Evolutionary conservation across 2,329 filamentous ascomycete genomes (phyloP), one percentile per base, ranked within the genome.

Genomic region (Talaromyces marneffei): DNA sequence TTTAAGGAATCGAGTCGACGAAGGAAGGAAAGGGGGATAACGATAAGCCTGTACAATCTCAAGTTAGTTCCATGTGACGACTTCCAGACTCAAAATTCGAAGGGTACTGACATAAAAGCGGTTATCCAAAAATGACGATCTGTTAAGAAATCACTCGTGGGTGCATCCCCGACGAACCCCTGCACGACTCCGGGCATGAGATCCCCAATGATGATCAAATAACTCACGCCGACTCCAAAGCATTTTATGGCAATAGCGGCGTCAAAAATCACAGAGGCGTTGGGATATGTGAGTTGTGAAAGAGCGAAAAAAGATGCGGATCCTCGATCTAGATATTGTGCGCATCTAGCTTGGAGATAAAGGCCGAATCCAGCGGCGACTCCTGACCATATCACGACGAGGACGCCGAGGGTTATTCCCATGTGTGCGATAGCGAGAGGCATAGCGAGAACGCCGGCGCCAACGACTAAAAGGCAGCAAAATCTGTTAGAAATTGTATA

Each of bases 41-140:
- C 90, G 64, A 96, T 84, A 65, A 97, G 83, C 87, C 87, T 89
- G 68, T 23, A 4, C 33, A 35, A 4, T 53, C 5, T n/a, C 3
- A 16, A 23, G 29, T 54, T 56, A 39, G 53, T 65, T 71, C 63
- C 71, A 68, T 46, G 58, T 46, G 27, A 27, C 14, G 20, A 50
- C 14, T 50, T 55, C 27, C 20, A 16, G 12, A 33, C 2, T 42
- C 10, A 6, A 14, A 60, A 44, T 9, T 2, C 8, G 20, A n/a
- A 20, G 18, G 31, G 20, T 31, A 71, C 82, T 67, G 74, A 89
- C 92, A 99, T 96, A 72, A 99, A 99, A 1, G 87, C 92, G 1
- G 94, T 97, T 64, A 99, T 90, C 94, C 94, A 99, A 74, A 99
- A 99, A 72, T 94, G 89, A 56, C 94, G 85, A 72, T 97, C 92